A percentile compares a stretch with the other conserved stretches of the same genome.
Conservation (phyloP, 1,284 basidiomycete genomes). For the Lentinula novae-zelandiae region DNA sequence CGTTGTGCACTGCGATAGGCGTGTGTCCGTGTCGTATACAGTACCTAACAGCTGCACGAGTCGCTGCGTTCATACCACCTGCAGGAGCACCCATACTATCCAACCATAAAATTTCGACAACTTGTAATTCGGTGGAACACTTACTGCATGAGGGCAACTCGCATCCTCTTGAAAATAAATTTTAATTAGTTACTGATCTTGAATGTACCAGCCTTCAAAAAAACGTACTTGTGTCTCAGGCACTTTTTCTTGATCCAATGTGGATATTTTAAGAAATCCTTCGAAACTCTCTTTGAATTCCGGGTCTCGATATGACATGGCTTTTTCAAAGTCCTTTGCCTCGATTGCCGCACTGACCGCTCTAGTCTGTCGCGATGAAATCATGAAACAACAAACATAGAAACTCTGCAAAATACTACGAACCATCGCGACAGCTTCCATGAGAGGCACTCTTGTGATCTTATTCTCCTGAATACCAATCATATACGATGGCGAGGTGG, state of each 20-base stretch:
- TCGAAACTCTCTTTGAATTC: constrained; percentile 89
- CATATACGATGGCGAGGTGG: constrained; percentile 94
- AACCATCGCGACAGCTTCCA: constrained; percentile 90
- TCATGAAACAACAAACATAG: not conserved
- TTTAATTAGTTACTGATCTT: not conserved
- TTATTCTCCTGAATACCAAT: constrained; percentile 97
- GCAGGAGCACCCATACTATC: constrained; percentile 91
- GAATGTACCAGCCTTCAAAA: not conserved
- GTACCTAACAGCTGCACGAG: constrained; percentile 90
- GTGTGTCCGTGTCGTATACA: constrained; percentile 91
- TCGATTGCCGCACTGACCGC: constrained; percentile 83
- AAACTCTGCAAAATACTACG: constrained; percentile 7
- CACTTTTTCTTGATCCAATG: constrained; percentile 58
- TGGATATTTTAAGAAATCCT: constrained; percentile 77
- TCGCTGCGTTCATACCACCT: constrained; percentile 98
- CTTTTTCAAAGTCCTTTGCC: constrained; percentile 82
- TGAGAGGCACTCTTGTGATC: constrained; percentile 86
- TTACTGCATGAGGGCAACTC: constrained; percentile 91
- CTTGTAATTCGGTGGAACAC: constrained; percentile 24
- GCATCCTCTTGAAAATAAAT: constrained; percentile 57
- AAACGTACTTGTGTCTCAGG: constrained; percentile 57
- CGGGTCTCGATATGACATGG: constrained; percentile 86
- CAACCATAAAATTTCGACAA: constrained; percentile 7
- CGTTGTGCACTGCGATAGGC: constrained; percentile 90
- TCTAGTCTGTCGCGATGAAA: constrained; percentile 58